Percentiles rank a stretch among this genome's conserved stretches.
These are phyloP conservation scores for Smittium mucronatum DNA, from an alignment of 371 early-diverging fungal genomes.

Conservation along the genomic window DNA sequence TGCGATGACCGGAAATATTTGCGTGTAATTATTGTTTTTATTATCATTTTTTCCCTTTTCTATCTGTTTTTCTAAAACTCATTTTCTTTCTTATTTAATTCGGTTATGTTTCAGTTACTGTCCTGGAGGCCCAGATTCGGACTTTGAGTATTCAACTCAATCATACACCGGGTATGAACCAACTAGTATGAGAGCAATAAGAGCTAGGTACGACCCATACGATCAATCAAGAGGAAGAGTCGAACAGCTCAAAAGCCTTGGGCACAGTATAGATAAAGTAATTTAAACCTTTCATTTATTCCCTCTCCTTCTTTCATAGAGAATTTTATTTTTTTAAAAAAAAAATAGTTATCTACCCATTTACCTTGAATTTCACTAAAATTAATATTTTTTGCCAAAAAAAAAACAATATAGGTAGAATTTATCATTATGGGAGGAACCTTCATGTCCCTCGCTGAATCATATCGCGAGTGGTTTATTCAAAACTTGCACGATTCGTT, in stretches of 20 bases:
- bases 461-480: conserved; percentile 97
- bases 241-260: conserved; percentile 89
- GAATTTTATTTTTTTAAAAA: too few species aligned
- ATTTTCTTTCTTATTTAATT: not conserved
- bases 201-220: conserved; percentile 97
- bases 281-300: conserved; percentile 47
- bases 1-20: conserved; percentile 99
- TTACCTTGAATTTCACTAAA: too few species aligned
- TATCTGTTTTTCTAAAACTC: too few species aligned
- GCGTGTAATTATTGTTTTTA: conserved; percentile 44
- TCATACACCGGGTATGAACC: conserved; percentile 99
- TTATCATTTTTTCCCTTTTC: too few species aligned
- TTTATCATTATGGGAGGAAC: conserved; percentile 99
- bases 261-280: conserved; percentile 97
- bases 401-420: conserved; percentile 8
- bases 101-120: conserved; percentile 49
- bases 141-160: conserved; percentile 99
- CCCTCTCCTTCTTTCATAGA: too few species aligned
- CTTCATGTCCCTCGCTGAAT: conserved; percentile 95
- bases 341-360: too few species aligned
- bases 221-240: conserved; percentile 95
- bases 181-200: conserved; percentile 99
- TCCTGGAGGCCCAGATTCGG: conserved; percentile 99
- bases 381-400: too few species aligned
- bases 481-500: conserved; percentile 95